Evolutionary conservation across 2,329 filamentous ascomycete genomes (phyloP).

Genomic region (Xylaria multiplex): DNA sequence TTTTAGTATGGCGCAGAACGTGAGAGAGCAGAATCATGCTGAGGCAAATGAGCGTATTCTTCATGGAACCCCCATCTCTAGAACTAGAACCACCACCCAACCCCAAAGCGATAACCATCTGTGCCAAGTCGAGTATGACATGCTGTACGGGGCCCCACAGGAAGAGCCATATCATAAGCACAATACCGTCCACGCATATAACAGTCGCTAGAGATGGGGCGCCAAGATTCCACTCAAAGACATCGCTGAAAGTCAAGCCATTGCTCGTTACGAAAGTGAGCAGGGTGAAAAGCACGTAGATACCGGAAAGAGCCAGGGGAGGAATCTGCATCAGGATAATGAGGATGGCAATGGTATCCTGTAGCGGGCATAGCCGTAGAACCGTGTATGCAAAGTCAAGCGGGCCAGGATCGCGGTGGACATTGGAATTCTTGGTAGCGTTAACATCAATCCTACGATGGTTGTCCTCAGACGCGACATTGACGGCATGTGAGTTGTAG

Average conservation of each 20-base stretch:
- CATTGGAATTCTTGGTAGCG: constrained; percentile 72
- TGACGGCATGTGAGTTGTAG: constrained; percentile 52
- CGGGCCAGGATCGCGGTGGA: constrained; percentile 76
- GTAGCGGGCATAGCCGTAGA: constrained; percentile 86
- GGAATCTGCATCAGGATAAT: constrained; percentile 95
- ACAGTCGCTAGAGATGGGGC: constrained; percentile 88
- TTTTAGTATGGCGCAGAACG: constrained; percentile 60
- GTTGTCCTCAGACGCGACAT: constrained; percentile 57
- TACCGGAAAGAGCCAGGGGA: constrained; percentile 84
- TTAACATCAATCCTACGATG: constrained; percentile 77
- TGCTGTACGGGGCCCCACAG: constrained; percentile 89
- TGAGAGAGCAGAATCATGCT: constrained; percentile 71
- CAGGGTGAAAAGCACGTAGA: constrained; percentile 91
- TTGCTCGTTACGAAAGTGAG: constrained; percentile 90
- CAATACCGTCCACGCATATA: constrained; percentile 82
- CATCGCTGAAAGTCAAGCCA: constrained; percentile 85
- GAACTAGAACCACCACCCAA: constrained; percentile 82
- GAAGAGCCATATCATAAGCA: constrained; percentile 86
- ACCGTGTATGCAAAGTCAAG: constrained; percentile 86
- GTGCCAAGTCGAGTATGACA: constrained; percentile 87
- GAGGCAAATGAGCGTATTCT: constrained; percentile 77
- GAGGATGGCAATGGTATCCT: constrained; percentile 95
- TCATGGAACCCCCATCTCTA: constrained; percentile 70
- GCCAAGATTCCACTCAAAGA: constrained; percentile 87
- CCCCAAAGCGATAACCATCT: constrained; percentile 92